Percentiles rank a stretch among this genome's conserved stretches.
Conservation (phyloP, 2,329 filamentous ascomycete species). For the Fusarium tuaranense region DNA sequence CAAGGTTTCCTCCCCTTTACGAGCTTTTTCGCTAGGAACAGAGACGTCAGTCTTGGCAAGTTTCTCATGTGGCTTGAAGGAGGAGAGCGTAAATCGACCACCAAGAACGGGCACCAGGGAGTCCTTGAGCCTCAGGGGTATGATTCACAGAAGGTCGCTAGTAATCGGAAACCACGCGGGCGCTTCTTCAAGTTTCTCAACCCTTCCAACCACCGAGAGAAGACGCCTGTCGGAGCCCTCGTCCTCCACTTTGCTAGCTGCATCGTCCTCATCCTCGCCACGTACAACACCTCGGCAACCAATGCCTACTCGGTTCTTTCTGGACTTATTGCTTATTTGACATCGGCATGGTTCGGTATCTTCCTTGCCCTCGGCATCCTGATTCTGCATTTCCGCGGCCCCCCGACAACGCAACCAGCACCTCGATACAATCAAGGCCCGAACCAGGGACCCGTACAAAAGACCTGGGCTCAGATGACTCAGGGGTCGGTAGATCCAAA, state of each 20-base stretch:
- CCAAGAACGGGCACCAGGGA: not conserved
- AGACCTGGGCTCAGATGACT: not conserved
- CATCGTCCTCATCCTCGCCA: not conserved
- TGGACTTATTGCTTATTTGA: not conserved
- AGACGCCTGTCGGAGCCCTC: not conserved
- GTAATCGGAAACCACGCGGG: not conserved
- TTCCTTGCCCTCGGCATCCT: not conserved
- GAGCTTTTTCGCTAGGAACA: not conserved
- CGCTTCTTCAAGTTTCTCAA: not conserved
- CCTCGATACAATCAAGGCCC: not conserved
- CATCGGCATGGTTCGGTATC: not conserved
- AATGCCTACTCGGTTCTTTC: not conserved
- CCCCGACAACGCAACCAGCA: not conserved
- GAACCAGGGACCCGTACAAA: not conserved
- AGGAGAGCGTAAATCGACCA: not conserved
- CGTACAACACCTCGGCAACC: not conserved
- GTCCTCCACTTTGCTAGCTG: not conserved
- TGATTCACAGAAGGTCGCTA: not conserved
- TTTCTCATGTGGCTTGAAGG: not conserved
- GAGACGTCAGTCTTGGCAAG: not conserved
- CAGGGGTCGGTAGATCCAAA: not conserved
- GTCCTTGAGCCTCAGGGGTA: not conserved
- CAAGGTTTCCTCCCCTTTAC: not conserved
- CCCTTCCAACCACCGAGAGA: not conserved
- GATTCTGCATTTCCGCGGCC: not conserved